Percentiles rank a stretch among this genome's conserved stretches.
Evolutionary conservation across 345 rosid species (phyloP).

Genomic region (Lepidium sativum): DNA sequence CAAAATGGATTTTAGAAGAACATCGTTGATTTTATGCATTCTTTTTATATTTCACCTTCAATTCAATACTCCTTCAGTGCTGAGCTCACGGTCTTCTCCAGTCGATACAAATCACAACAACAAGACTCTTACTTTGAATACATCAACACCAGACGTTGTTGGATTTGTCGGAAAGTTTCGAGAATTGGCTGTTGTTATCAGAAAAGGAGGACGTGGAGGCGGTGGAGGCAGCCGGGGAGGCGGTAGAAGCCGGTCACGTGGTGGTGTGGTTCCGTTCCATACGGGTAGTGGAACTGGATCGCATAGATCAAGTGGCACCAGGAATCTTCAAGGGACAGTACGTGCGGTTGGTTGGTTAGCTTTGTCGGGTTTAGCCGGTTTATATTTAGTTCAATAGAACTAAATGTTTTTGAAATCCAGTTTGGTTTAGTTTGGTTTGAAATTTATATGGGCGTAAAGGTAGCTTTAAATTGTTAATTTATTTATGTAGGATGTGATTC

Average conservation of each 20-base stretch:
- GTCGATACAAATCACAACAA: neutral
- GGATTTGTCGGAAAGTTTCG: constrained; percentile 6
- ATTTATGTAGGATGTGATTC: neutral
- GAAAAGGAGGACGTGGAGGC: neutral
- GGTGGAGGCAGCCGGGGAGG: neutral
- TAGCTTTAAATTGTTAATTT: neutral
- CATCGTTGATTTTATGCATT: constrained; percentile 8
- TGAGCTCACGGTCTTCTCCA: neutral
- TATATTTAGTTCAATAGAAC: constrained; percentile 4
- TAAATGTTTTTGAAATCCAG: neutral
- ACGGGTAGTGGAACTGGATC: neutral
- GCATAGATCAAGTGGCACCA: neutral
- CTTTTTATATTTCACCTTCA: constrained; percentile 8
- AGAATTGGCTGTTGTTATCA: constrained; percentile 14
- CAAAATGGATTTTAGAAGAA: constrained; percentile 6
- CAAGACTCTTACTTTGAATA: neutral
- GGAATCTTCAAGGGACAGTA: neutral
- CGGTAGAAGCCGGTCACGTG: neutral
- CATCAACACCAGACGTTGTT: neutral
- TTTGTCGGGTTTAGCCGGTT: neutral
- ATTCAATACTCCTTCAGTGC: neutral
- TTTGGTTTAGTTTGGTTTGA: neutral
- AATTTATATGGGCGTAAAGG: neutral
- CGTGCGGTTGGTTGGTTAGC: neutral
- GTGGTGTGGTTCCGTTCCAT: neutral